Evolutionary conservation across 306 rosid genomes (phyloP), one percentile per base, ranked within the genome.

Genomic region (Corylus avellana): DNA sequence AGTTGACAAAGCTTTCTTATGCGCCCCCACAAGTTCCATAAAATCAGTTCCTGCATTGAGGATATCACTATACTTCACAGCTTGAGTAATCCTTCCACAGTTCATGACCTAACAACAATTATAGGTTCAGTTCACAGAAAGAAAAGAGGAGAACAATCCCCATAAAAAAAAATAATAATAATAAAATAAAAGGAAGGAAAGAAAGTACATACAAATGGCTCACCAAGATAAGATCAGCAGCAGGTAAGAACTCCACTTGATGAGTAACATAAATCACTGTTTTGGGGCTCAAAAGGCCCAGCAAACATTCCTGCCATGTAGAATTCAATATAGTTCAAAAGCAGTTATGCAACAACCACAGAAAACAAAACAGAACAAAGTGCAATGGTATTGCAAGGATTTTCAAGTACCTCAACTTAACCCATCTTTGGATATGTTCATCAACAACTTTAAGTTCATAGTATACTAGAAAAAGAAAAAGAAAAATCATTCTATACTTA

Each of bases 201-300:
- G 12, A 35, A 66, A 66, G 3, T 7, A 66, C 29, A 12, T 32
- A 18, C 44, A 37, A 72, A 78, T 37, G 46, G 44, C 96, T 84
- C 66, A 92, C 96, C 91, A 90, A 84, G 72, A 92, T 91, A 78
- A 91, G 84, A 82, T 92, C 97, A 70, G 98, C 96, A 46, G 91
- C 85, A 51, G 97, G 94, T 81, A 94, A 87, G 87, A 92, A 94
- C 73, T 94, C 98, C 20, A 94, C 90, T 87, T 90, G 98, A 88
- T 92, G 97, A 73, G 98, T 88, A 10, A 94, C 88, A 82, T 89
- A 94, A 54, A 94, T 79, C 76, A 94, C 96, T 64, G 89, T 90
- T 85, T 94, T 94, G 63, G 94, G 84, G 75, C 86, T 82, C 79
- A 92, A 81, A 77, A 88, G 85, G 49, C 92, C 97, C 50, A 94